A percentile compares a stretch with the other conserved stretches of the same genome.
These are phyloP conservation scores for Penicillium cataractarum DNA, from an alignment of 495 filamentous ascomycete genomes.

Conservation along the genomic window DNA sequence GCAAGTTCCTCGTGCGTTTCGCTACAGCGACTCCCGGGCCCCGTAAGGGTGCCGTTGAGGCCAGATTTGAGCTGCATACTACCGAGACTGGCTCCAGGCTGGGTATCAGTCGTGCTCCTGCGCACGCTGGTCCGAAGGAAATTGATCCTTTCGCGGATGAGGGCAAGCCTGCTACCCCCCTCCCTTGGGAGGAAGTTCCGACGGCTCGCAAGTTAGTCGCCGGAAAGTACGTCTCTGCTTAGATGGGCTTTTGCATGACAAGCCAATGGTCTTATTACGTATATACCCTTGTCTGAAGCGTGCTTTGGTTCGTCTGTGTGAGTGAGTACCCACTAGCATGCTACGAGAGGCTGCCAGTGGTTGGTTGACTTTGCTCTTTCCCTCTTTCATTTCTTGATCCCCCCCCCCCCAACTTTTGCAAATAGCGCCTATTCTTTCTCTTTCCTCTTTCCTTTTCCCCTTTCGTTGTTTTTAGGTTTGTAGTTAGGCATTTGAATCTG, in stretches of 20 bases:
- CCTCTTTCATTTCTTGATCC: conserved; percentile 15
- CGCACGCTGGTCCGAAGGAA: conserved; percentile 37
- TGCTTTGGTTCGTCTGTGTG: conserved; percentile 3
- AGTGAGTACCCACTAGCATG: neutral
- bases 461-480: conserved; percentile 25
- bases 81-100: conserved; percentile 62
- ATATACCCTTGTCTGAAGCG: conserved; percentile 19
- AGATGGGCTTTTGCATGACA: conserved; percentile 8
- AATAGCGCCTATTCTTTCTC: conserved; percentile 23
- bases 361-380: conserved; percentile 12
- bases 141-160: conserved; percentile 73
- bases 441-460: conserved; percentile 16
- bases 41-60: conserved; percentile 75
- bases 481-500: conserved; percentile 30
- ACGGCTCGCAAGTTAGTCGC: conserved; percentile 72
- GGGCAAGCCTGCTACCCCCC: conserved; percentile 40
- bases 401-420: conserved; percentile 21
- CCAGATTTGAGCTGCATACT: conserved; percentile 73
- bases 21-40: conserved; percentile 75
- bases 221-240: conserved; percentile 69
- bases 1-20: conserved; percentile 81
- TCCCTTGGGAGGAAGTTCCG: conserved; percentile 73
- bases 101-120: conserved; percentile 53
- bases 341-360: conserved; percentile 11
- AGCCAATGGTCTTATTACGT: conserved; percentile 7